Base-by-base conservation (phyloP, 1,139 yeast genomes). In the Pichia sp. region DNA sequence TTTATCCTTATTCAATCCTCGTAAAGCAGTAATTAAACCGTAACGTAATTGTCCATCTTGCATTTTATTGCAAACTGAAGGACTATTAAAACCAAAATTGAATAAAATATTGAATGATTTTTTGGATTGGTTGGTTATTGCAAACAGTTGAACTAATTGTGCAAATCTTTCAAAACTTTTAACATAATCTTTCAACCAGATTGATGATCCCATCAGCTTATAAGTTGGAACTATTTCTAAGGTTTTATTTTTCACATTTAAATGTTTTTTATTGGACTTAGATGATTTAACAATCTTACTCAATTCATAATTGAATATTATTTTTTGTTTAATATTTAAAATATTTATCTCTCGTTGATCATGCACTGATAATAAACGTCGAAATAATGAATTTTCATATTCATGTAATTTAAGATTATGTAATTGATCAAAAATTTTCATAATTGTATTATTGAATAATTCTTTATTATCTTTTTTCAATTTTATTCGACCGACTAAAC, bases 71-170 rank as follows among this genome's bases (percentile, higher is more conserved):
- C 37, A 4, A 16, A 45, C 38, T 12, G 34, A 44, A 4, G 32
- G 22, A 10, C 36, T 28, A 1, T 22, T 31, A n/a, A 46, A 32
- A 10, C 48, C 46, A 2, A 46, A 22, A 6, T 39, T 22, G 12
- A 46, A 37, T 16, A 49, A 35, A 9, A 34, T 5, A 10, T 30
- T 12, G 24, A 40, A 45, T 5, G 42, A 23, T 7, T 37, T 40
- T 7, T n/a, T 35, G 2, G 43, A 25, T 30, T 45, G 48, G 6
- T 42, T 42, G 10, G 44, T 42, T 4, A 30, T 16, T 4, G 48
- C 46, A 39, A 47, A 40, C 44, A 50, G 35, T 20, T 42, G 40
- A 12, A 51, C 35, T n/a, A 47, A 30, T 32, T 51, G 54, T n/a
- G 49, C 41, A 37, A 51, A 43, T 23, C 54, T 30, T 30, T 51